phyloP scores from a whole-genome alignment of 371 early-diverging fungal genomes.

The Mucor saturninus region DNA sequence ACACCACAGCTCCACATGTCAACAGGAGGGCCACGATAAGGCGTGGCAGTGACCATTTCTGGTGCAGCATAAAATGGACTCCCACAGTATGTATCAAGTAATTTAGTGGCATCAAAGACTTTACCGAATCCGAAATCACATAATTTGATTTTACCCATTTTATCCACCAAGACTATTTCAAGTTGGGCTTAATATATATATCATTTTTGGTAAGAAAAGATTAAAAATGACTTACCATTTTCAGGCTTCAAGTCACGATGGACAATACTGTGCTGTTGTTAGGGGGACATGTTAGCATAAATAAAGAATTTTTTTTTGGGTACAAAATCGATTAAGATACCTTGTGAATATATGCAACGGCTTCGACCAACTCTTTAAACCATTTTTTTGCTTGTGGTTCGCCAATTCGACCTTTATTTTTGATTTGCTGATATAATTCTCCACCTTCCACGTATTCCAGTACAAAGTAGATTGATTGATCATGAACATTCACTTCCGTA shows the following conservation, averaged over 20 bases:
- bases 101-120: constrained; percentile 76
- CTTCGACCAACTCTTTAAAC: constrained; percentile 95
- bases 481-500: constrained; percentile 81
- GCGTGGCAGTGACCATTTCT: constrained; percentile 74
- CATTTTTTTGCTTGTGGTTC: constrained; percentile 89
- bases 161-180: constrained; percentile 69
- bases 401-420: constrained; percentile 79
- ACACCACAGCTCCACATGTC: constrained; percentile 85
- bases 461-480: constrained; percentile 83
- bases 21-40: constrained; percentile 75
- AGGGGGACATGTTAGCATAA: neutral
- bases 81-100: constrained; percentile 93
- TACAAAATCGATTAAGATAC: constrained; percentile 4
- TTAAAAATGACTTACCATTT: constrained; percentile 56
- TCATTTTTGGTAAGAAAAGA: neutral
- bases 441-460: constrained; percentile 97
- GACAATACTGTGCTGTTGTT: constrained; percentile 57
- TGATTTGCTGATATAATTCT: constrained; percentile 94
- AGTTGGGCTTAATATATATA: neutral
- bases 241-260: constrained; percentile 98
- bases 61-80: constrained; percentile 92
- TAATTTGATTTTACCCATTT: constrained; percentile 69
- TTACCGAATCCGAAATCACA: constrained; percentile 96
- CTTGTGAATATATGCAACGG: constrained; percentile 88
- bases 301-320: neutral